phyloP scores from a whole-genome alignment of 139 green algal genomes.

The Tetraselmis striata region DNA sequence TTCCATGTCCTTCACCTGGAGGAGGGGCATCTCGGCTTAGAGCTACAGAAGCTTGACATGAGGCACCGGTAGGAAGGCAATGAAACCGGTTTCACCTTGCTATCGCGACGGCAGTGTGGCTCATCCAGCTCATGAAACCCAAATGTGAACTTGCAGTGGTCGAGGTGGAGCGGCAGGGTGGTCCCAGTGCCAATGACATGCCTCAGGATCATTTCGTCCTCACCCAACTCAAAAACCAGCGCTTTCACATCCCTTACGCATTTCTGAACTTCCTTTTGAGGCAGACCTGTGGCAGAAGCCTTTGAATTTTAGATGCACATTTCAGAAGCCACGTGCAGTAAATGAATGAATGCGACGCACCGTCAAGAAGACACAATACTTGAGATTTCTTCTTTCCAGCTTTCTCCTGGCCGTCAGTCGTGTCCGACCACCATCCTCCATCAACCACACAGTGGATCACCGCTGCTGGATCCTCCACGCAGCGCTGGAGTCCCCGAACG shows the following conservation, averaged over 20 bases:
- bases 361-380: neutral
- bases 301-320: no score
- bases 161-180: neutral
- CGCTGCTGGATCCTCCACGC: neutral
- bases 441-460: neutral
- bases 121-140: neutral
- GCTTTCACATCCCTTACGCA: neutral
- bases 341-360: no score
- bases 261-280: neutral
- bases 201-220: neutral
- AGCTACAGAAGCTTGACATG: neutral
- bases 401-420: neutral
- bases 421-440: neutral
- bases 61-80: neutral
- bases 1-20: neutral
- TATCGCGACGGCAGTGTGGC: neutral
- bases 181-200: neutral
- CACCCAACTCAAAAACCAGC: neutral
- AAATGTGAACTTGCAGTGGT: neutral
- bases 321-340: no score
- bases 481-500: neutral
- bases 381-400: conserved; percentile 1
- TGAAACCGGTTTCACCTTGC: neutral
- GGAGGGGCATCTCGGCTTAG: neutral
- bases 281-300: no score